Percentiles rank a stretch among this genome's conserved stretches.
Evolutionary conservation across 1,284 basidiomycete species (phyloP).

Genomic region (Crucibulum cyathiforme): DNA sequence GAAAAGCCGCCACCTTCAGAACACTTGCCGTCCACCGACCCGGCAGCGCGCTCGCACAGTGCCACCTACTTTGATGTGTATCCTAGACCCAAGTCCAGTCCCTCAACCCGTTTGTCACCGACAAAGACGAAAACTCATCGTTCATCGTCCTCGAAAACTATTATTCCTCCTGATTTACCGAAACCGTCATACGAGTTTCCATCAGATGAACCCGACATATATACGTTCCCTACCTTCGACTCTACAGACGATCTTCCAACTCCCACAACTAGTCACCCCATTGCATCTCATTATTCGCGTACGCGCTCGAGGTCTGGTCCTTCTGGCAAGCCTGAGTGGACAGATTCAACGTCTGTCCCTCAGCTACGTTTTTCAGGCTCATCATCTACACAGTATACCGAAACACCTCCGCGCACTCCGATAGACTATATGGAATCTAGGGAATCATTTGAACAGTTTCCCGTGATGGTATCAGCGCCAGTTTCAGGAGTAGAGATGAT

Average conservation of each 20-base stretch:
- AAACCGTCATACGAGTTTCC: neutral
- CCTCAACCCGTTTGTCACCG: conserved; percentile 16
- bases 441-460: conserved; percentile 56
- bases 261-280: conserved; percentile 19
- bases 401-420: conserved; percentile 72
- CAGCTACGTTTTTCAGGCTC: conserved; percentile 69
- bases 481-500: conserved; percentile 79
- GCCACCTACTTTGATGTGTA: conserved; percentile 45
- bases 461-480: conserved; percentile 77
- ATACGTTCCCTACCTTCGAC: conserved; percentile 42
- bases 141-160: conserved; percentile 15
- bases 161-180: neutral
- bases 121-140: conserved; percentile 21
- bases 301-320: conserved; percentile 62
- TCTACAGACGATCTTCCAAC: conserved; percentile 29
- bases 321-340: conserved; percentile 52
- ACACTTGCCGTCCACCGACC: conserved; percentile 28
- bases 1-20: conserved; percentile 44
- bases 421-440: conserved; percentile 54
- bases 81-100: conserved; percentile 29
- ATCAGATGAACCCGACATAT: conserved; percentile 22
- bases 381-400: conserved; percentile 65
- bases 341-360: conserved; percentile 42
- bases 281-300: conserved; percentile 38
- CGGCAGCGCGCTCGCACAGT: conserved; percentile 26